These are phyloP conservation scores for Clarireedia paspali DNA, from an alignment of 2,329 filamentous ascomycete species.

Conservation along the genomic window DNA sequence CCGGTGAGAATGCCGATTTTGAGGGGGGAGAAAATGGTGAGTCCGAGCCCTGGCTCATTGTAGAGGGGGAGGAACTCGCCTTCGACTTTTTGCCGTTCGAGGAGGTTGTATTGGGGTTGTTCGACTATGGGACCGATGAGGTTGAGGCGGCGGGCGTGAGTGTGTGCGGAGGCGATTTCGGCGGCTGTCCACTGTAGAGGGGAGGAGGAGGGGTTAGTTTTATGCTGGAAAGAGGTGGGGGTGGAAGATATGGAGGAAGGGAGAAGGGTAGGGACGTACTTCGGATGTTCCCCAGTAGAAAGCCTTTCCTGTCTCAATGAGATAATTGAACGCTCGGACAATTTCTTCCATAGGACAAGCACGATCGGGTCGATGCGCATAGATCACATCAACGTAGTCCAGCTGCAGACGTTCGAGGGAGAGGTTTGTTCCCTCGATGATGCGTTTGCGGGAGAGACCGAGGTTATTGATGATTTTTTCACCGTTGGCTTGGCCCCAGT, in stretches of 20 bases:
- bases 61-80: constrained; percentile 54
- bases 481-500: constrained; percentile 55
- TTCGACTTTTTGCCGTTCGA: constrained; percentile 55
- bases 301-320: constrained; percentile 60
- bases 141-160: constrained; percentile 50
- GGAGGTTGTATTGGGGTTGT: constrained; percentile 60
- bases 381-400: constrained; percentile 60
- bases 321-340: constrained; percentile 62
- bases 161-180: constrained; percentile 57
- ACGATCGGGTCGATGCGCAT: constrained; percentile 61
- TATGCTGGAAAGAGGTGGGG: constrained; percentile 52
- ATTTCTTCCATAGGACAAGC: constrained; percentile 64
- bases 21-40: constrained; percentile 57
- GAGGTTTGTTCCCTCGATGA: constrained; percentile 56
- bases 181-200: constrained; percentile 48
- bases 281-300: constrained; percentile 67
- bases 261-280: constrained; percentile 59
- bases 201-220: constrained; percentile 60
- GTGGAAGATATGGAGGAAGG: constrained; percentile 51
- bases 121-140: constrained; percentile 59
- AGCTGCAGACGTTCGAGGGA: constrained; percentile 47
- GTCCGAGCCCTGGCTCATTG: constrained; percentile 49
- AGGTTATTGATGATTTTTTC: constrained; percentile 58
- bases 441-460: constrained; percentile 61
- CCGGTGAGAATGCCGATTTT: constrained; percentile 54